Percentiles rank a stretch among this genome's conserved stretches.
phyloP scores from a whole-genome alignment of 345 rosid species.

The Hibiscus trionum region DNA sequence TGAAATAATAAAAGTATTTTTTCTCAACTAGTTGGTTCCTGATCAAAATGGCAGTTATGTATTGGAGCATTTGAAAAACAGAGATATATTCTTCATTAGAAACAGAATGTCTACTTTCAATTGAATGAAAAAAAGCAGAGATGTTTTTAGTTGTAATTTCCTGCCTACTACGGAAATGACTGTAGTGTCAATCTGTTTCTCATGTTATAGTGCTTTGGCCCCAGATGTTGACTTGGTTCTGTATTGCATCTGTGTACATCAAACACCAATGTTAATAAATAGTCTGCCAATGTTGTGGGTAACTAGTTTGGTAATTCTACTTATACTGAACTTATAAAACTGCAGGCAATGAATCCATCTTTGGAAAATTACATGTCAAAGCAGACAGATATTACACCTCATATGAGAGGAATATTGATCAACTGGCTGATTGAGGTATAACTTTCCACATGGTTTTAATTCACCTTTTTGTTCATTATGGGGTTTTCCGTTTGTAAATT shows the following conservation, averaged over 20 bases:
- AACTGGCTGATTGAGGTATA: constrained; percentile 94
- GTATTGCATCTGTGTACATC: background rate
- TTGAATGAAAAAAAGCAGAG: background rate
- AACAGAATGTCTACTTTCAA: background rate
- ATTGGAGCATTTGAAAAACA: background rate
- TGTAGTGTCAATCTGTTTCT: background rate
- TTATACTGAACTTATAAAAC: constrained; percentile 7
- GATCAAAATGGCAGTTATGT: background rate
- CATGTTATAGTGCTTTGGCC: background rate
- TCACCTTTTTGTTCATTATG: constrained; percentile 1
- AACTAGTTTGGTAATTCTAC: constrained; percentile 8
- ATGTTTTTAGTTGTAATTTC: background rate
- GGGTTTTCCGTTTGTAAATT: background rate
- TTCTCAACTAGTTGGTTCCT: background rate
- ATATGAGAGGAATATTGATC: constrained; percentile 72
- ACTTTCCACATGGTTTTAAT: constrained; percentile 5
- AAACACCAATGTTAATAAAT: background rate
- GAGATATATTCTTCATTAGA: background rate
- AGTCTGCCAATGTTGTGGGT: background rate
- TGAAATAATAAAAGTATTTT: background rate
- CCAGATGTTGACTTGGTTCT: background rate
- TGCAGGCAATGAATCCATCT: constrained; percentile 55
- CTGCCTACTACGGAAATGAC: background rate
- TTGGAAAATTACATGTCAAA: constrained; percentile 49
- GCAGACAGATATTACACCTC: constrained; percentile 56